Evolutionary conservation across 1,139 yeast species (phyloP).

Genomic region (Yamadazyma siamensis): DNA sequence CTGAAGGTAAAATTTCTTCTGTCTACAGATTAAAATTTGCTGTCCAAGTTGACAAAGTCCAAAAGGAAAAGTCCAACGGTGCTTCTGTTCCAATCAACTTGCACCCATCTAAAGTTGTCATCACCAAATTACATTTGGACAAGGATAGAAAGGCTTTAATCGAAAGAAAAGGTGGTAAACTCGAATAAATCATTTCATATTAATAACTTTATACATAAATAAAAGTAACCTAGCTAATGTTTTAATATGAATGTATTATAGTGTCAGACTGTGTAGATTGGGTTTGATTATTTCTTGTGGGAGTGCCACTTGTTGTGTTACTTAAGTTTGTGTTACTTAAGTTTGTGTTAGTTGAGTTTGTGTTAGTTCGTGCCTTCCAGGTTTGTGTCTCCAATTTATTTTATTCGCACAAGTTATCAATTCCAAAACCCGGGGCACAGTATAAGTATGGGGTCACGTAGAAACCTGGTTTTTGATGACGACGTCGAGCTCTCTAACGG

Average conservation of each 20-base stretch:
- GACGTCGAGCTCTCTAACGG: constrained; percentile 34
- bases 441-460: too few species aligned
- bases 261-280: constrained; percentile 1
- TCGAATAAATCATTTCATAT: constrained; percentile 23
- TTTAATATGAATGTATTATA: constrained; percentile 8
- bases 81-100: constrained; percentile 96
- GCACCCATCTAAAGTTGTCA: constrained; percentile 98
- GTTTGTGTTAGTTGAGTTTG: too few species aligned
- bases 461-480: too few species aligned
- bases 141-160: constrained; percentile 98
- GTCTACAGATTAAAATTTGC: constrained; percentile 99
- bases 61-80: constrained; percentile 98
- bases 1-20: constrained; percentile 96
- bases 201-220: constrained; percentile 10
- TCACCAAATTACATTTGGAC: constrained; percentile 97
- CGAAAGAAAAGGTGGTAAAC: constrained; percentile 46
- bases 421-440: too few species aligned
- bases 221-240: constrained; percentile 6
- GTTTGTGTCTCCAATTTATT: too few species aligned
- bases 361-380: too few species aligned
- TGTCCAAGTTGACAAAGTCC: constrained; percentile 94
- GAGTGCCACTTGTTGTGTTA: too few species aligned
- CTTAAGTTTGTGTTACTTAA: too few species aligned
- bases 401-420: too few species aligned
- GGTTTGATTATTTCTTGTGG: too few species aligned